Evolutionary conservation across 306 rosid genomes (phyloP), one percentile per base, ranked within the genome.

Genomic region (Dicorynia guianensis): DNA sequence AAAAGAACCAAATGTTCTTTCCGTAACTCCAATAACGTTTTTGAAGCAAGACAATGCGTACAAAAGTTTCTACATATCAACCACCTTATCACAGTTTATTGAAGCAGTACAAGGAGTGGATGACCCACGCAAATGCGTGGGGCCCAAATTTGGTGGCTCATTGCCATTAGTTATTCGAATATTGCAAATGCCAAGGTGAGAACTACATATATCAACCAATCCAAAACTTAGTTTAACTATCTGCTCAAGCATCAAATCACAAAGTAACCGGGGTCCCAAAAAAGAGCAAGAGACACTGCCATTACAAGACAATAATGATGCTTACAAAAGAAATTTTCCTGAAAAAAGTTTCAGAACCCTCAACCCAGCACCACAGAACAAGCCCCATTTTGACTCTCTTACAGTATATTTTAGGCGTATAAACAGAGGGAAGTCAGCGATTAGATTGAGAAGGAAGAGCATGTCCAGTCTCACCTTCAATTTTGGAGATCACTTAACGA

Each of bases 1-100:
- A 73, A 84, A 84, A 63, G 85, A 81, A 84, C 73, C 71, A 63
- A 60, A 12, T 76, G 57, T 69, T 69, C 68, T 40, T 72, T 69
- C 25, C 3, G 13, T 65, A 66, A 34, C 79, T 76, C 60, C 57
- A 30, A 25, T 3, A 18, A 5, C 76, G 71, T 68, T 67, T 61
- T 80, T 47, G 39, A 19, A 68, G 39, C 15, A 19, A 74, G n/a
- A 48, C 61, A 40, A 38, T 74, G 17, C 69, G 43, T 12, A 57
- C 54, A 34, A 11, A 52, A 52, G 44, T 49, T 55, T 49, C 49
- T 17, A 40, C 61, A 15, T 1, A 20, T 58, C 67, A 63, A 78
- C 78, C 46, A 48, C 56, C 78, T 38, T 46, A 13, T 43, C 30
- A 25, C 2, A 25, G 30, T 25, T 25, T 57, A 20, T 48, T 79